Evolutionary conservation across 2,329 filamentous ascomycete genomes (phyloP), one percentile per base, ranked within the genome.

Genomic region (Periconia sp.): DNA sequence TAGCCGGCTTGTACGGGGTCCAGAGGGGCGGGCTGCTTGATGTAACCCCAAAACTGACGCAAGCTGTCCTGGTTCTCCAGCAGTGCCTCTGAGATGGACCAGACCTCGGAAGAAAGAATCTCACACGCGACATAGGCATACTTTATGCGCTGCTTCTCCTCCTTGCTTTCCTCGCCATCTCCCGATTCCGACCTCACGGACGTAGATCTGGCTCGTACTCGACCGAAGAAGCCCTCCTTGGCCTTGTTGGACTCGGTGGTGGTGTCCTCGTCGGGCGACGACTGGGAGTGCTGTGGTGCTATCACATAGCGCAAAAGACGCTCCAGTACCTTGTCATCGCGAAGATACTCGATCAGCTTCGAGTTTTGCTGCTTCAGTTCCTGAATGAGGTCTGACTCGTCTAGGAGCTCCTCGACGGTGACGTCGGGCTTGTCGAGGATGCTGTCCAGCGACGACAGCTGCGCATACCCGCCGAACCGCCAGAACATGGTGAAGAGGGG

Each of bases 391-490:
- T 99, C 94, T 70, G 90, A 89, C 81, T 99, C 94, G 74, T 97
- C 92, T 59, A 99, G 86, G 55, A 99, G 82, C 73, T 97, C 93
- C 77, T 99, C 94, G 62, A 97, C 88, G 49, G 90, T 92, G 73
- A 97, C 92, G 77, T 96, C 90, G 65, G 85, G 87, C 77, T 96
- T 96, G 74, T 99, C 94, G 74, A 99, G 91, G 70, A 99, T 90
- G 65, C 88, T 92, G 77, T 97, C 94, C 77, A 99, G 91, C 72
- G 92, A 89, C 69, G 93, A 97, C 78, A 96, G 89, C 83, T 91
- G 96, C 82, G 92, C 91, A 83, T 97, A 97, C 72, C 92, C 92
- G 83, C 94, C 93, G 83, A 97, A 99, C 79, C 93, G 89, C 94
- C 94, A 99, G 79, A 99, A 99, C 94, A 99, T 99, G 81, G 77